Evolutionary conservation across 2,329 filamentous ascomycete genomes (phyloP).

Genomic region (Rhexocercosporidium sp.): DNA sequence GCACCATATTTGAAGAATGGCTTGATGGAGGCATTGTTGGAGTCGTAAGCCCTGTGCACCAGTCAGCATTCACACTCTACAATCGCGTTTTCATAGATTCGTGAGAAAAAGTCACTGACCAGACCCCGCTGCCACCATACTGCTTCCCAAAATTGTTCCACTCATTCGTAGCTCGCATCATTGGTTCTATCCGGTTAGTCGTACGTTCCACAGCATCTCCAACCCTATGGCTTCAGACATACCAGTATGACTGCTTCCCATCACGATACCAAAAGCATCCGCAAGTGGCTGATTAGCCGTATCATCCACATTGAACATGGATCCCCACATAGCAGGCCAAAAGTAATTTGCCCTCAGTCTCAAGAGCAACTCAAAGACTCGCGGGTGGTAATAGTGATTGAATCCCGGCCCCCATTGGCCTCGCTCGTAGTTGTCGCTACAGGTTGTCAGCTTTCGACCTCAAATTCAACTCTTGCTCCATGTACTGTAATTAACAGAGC

Average conservation of each 20-base stretch:
- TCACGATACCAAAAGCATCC: conserved; percentile 75
- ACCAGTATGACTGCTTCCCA: conserved; percentile 70
- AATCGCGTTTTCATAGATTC: neutral
- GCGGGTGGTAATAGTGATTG: conserved; percentile 68
- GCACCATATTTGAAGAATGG: conserved; percentile 73
- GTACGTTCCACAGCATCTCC: neutral
- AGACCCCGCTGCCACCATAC: conserved; percentile 50
- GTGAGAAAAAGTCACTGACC: neutral
- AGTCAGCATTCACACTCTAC: neutral
- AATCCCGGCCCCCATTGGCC: conserved; percentile 50
- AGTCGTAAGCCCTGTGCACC: conserved; percentile 68
- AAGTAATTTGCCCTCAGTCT: conserved; percentile 75
- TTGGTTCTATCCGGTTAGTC: conserved; percentile 58
- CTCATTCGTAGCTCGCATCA: conserved; percentile 66
- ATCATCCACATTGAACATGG: conserved; percentile 76
- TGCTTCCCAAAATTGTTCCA: conserved; percentile 48
- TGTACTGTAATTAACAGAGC: neutral
- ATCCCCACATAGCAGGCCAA: conserved; percentile 75
- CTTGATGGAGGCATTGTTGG: conserved; percentile 71
- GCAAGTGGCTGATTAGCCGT: conserved; percentile 69
- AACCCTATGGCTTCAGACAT: neutral
- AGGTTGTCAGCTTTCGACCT: neutral
- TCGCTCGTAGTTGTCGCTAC: conserved; percentile 51
- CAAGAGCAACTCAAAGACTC: conserved; percentile 73
- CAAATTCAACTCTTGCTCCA: neutral